Evolutionary conservation across 2,329 filamentous ascomycete genomes (phyloP).

Genomic region (Fusarium staphyleae): DNA sequence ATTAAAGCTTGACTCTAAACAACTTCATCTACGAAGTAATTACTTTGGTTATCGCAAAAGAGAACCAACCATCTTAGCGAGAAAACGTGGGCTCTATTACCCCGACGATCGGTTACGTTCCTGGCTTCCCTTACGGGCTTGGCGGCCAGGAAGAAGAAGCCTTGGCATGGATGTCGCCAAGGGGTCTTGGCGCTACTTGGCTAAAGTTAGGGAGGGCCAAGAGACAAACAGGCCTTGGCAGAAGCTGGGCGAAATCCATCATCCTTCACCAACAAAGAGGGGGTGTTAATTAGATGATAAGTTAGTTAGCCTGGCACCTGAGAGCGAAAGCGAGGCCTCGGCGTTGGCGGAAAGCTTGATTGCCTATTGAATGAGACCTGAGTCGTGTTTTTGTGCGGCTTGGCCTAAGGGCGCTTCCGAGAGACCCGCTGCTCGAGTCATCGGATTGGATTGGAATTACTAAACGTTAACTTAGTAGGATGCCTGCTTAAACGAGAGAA

Average conservation of each 20-base stretch:
- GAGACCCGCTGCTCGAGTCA: neutral
- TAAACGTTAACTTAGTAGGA: too few species aligned
- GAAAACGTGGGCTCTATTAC: slow-evolving; percentile 25
- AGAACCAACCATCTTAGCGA: too few species aligned
- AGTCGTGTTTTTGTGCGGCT: slow-evolving; percentile 35
- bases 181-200: slow-evolving; percentile 16
- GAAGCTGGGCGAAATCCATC: slow-evolving; percentile 3
- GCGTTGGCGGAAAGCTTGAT: slow-evolving; percentile 6
- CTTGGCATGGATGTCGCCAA: slow-evolving; percentile 29
- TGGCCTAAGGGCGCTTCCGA: slow-evolving; percentile 29
- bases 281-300: too few species aligned
- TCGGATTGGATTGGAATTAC: neutral
- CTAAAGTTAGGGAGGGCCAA: slow-evolving; percentile 9
- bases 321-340: slow-evolving; percentile 7
- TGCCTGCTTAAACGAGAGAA: too few species aligned
- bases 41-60: too few species aligned
- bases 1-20: too few species aligned
- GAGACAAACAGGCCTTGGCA: slow-evolving; percentile 16
- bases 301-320: too few species aligned
- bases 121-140: slow-evolving; percentile 2
- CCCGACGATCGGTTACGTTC: slow-evolving; percentile 7
- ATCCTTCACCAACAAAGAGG: neutral
- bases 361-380: slow-evolving; percentile 10
- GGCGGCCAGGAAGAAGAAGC: slow-evolving; percentile 11
- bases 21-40: too few species aligned